These are phyloP conservation scores for Colletotrichum echinochloae DNA, from an alignment of 2,329 filamentous ascomycete species.

Conservation along the genomic window DNA sequence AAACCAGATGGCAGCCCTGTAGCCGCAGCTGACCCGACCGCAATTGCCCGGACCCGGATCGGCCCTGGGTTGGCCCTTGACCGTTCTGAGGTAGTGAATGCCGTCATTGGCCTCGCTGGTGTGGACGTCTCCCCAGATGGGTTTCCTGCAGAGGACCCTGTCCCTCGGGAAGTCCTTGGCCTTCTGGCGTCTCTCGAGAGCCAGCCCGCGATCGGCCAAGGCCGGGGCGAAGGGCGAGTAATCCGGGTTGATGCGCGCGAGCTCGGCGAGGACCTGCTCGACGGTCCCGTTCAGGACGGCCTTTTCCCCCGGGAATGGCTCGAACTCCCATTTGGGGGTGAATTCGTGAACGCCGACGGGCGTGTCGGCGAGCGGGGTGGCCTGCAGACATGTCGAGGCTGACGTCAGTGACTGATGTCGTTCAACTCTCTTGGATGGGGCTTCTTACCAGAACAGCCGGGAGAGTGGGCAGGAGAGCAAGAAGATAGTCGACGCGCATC, in stretches of 20 bases:
- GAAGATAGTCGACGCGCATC: background rate
- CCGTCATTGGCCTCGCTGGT: background rate
- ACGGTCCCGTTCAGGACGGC: background rate
- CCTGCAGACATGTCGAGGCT: background rate
- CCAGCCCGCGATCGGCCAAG: too few relatives aligned
- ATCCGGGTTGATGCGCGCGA: slow-evolving; percentile 1
- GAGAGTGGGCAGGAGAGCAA: background rate
- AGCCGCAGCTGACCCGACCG: slow-evolving; percentile 5
- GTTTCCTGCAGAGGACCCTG: background rate
- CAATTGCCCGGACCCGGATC: background rate
- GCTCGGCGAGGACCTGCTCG: background rate
- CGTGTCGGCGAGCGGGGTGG: background rate
- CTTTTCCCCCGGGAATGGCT: background rate
- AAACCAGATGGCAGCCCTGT: background rate
- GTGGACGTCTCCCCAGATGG: background rate
- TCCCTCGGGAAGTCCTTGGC: background rate
- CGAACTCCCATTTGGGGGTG: background rate
- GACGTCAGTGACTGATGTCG: background rate
- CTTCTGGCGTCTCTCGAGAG: background rate
- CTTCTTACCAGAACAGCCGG: background rate
- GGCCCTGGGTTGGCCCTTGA: background rate
- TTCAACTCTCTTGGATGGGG: background rate
- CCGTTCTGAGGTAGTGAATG: background rate
- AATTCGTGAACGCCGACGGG: background rate
- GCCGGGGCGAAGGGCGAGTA: background rate